These are phyloP conservation scores for Aspergillus hortae DNA, from an alignment of 2,329 filamentous ascomycete species.

Conservation along the genomic window DNA sequence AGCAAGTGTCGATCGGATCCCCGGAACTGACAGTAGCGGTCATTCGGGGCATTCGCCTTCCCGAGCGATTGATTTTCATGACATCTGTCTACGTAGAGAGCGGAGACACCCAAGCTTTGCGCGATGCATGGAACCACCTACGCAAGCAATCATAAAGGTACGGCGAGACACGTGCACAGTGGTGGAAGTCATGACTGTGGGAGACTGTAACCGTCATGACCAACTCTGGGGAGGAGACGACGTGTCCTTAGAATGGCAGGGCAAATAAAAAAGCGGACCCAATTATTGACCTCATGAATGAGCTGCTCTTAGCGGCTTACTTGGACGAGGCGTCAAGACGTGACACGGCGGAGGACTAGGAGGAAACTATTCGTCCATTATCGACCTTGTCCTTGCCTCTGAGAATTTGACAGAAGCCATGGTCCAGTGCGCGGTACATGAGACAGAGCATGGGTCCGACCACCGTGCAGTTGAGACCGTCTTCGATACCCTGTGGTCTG, in stretches of 20 bases:
- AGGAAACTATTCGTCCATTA: constrained; percentile 18
- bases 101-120: constrained; percentile 14
- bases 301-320: constrained; percentile 31
- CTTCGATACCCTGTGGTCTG: constrained; percentile 20
- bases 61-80: constrained; percentile 20
- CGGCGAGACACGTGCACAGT: constrained; percentile 14
- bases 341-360: constrained; percentile 23
- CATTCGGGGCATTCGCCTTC: constrained; percentile 17
- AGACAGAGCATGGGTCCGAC: constrained; percentile 25
- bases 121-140: constrained; percentile 12
- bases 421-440: constrained; percentile 14
- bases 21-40: constrained; percentile 21
- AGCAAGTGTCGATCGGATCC: constrained; percentile 20
- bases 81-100: constrained; percentile 24
- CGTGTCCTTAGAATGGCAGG: constrained; percentile 30
- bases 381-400: constrained; percentile 16
- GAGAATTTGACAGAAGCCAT: constrained; percentile 14
- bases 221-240: constrained; percentile 27
- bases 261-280: constrained; percentile 35
- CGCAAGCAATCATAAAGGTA: constrained; percentile 17
- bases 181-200: constrained; percentile 20
- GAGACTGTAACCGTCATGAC: constrained; percentile 26
- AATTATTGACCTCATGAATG: constrained; percentile 36
- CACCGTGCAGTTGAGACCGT: constrained; percentile 27
- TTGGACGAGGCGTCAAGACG: constrained; percentile 34